A percentile compares a stretch with the other conserved stretches of the same genome.
phyloP scores from a whole-genome alignment of 139 green algal genomes.

The Trebouxia sp. region DNA sequence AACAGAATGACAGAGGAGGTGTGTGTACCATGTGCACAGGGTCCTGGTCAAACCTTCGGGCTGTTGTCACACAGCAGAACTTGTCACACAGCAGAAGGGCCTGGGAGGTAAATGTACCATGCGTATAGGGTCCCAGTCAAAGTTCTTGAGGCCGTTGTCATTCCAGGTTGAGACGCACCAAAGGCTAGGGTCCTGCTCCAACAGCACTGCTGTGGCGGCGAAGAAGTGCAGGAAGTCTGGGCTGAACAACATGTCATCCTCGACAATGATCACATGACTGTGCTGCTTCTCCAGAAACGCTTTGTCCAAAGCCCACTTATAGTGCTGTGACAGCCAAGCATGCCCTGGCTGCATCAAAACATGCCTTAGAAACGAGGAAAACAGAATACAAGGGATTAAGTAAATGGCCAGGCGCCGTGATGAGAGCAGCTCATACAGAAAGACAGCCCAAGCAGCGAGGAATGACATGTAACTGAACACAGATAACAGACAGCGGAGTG shows the following conservation, averaged over 20 bases:
- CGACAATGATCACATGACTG: slow-evolving; percentile 50
- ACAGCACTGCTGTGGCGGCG: slow-evolving; percentile 43
- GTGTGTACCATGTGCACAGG: no score
- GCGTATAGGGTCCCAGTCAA: slow-evolving; percentile 38
- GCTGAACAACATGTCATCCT: slow-evolving; percentile 62
- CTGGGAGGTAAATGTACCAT: slow-evolving; percentile 21
- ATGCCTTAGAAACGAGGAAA: no score
- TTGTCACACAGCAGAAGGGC: no score
- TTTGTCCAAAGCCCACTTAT: slow-evolving; percentile 45
- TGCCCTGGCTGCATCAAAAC: slow-evolving; percentile 44
- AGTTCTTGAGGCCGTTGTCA: slow-evolving; percentile 52
- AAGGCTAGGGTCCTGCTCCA: slow-evolving; percentile 50
- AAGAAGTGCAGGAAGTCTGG: slow-evolving; percentile 52
- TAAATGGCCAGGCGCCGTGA: no score
- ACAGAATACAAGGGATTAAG: no score
- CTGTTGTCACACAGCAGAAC: no score
- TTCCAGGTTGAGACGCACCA: slow-evolving; percentile 64
- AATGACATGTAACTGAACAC: no score
- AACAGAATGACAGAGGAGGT: no score
- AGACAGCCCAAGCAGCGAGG: no score
- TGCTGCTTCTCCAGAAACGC: slow-evolving; percentile 41
- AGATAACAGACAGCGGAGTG: no score
- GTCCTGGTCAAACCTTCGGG: no score
- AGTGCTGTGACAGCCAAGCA: slow-evolving; percentile 53
- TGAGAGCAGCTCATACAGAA: no score